Evolutionary conservation across 1,139 yeast genomes (phyloP).

Genomic region (Candida sp.): DNA sequence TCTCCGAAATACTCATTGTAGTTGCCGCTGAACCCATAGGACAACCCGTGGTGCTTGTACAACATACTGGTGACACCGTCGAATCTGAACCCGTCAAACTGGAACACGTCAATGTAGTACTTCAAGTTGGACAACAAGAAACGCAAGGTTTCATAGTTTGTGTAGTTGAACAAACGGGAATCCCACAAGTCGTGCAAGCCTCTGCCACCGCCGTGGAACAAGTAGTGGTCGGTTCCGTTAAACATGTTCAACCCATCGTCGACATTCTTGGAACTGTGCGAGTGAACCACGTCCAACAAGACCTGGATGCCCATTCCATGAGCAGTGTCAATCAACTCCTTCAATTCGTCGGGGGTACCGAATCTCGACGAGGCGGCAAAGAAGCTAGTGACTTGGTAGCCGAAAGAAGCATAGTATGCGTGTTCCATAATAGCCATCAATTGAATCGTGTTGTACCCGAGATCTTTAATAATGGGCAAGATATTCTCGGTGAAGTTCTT

Average conservation of each 20-base stretch:
- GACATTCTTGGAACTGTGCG: slow-evolving; percentile 95
- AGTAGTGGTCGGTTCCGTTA: slow-evolving; percentile 96
- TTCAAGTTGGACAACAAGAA: slow-evolving; percentile 89
- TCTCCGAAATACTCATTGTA: slow-evolving; percentile 87
- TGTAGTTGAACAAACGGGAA: slow-evolving; percentile 89
- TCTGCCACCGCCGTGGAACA: slow-evolving; percentile 86
- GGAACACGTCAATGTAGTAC: slow-evolving; percentile 80
- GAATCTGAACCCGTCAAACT: slow-evolving; percentile 94
- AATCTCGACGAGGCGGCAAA: slow-evolving; percentile 89
- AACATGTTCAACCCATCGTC: slow-evolving; percentile 92
- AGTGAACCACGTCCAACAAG: slow-evolving; percentile 90
- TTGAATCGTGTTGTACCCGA: slow-evolving; percentile 94
- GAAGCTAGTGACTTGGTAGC: slow-evolving; percentile 93
- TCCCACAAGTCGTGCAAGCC: slow-evolving; percentile 97
- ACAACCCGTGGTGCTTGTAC: slow-evolving; percentile 90
- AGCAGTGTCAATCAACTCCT: slow-evolving; percentile 89
- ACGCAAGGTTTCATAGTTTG: slow-evolving; percentile 87
- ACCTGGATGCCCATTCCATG: slow-evolving; percentile 89
- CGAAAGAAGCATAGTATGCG: slow-evolving; percentile 97
- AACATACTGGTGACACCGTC: slow-evolving; percentile 98
- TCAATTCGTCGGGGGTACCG: slow-evolving; percentile 95
- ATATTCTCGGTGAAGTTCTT: slow-evolving; percentile 81
- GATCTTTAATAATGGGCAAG: slow-evolving; percentile 80
- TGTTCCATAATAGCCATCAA: slow-evolving; percentile 99
- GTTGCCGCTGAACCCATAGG: slow-evolving; percentile 89